Base-by-base conservation (phyloP, 208 protist species). In the Sergeia podlipaevii region DNA sequence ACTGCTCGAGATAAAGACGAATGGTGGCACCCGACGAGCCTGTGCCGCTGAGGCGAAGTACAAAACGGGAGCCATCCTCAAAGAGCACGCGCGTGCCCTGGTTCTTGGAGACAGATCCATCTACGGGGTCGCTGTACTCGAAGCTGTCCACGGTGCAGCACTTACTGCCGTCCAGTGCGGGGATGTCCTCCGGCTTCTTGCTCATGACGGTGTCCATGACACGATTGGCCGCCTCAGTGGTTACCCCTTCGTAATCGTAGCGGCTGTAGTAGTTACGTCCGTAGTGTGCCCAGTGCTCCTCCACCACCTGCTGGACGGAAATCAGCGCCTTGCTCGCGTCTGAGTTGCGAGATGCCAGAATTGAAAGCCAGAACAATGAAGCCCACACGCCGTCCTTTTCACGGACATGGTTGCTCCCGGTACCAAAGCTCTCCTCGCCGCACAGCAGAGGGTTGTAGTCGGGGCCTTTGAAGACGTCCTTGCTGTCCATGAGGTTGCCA, bases 311-410 rank as follows among this genome's bases (percentile, higher is more conserved):
- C 42, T 85, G 67, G 29, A 99, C 80, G 15, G 76, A 67, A 0
- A 97, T 66, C 18, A 98, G 70, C 8, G 59, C 60, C 17, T 76
- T 64, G 26, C 18, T 60, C 13, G 59, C 42, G 39, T 71, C 50
- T 3, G 33, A 13, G 39, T 83, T 74, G 13, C 65, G 61, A 15
- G 70, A 51, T 4, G 97, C 96, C n/a, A 99, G 52, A 26, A 99
- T 84, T 15, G 89, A 92, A 15, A 98, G 74, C 97, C 97, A 99
- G 54, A 87, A 89, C 20, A 99, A 78, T 6, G 94, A 82, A 2
- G 98, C 97, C 97, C 98, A 99, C 18, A 99, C 65, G 32, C 98
- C 97, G 69, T 99, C 98, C 73, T 99, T 99, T 80, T 99, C 98
- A 46, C 98, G 85, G 38, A 99, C 94, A 74, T 98, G 93, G 55